These are phyloP conservation scores for Monosporascus sp. DNA, from an alignment of 2,329 filamentous ascomycete genomes.

Conservation along the genomic window DNA sequence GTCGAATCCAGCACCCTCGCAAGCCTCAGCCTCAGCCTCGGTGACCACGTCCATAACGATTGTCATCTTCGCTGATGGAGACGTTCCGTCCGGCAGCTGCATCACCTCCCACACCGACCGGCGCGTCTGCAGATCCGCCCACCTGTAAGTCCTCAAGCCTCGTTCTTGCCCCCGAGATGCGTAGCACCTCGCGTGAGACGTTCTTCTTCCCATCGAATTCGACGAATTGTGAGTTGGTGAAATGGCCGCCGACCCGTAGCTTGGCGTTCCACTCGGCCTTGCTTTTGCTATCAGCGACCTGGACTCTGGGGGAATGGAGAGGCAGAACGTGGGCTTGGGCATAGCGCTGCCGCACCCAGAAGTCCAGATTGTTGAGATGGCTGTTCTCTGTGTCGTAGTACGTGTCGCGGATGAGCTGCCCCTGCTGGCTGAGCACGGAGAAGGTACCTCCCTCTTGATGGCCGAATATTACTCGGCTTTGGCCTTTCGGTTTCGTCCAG, in stretches of 20 bases:
- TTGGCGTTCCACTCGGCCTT: conserved; percentile 14
- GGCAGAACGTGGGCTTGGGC: neutral
- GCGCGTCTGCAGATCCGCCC: conserved; percentile 10
- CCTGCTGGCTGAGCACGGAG: neutral
- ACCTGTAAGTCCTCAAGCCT: conserved; percentile 11
- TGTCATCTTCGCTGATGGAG: conserved; percentile 10
- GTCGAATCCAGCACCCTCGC: neutral
- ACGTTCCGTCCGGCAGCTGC: conserved; percentile 2
- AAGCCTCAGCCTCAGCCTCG: conserved; percentile 3
- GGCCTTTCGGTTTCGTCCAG: neutral
- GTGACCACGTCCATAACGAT: conserved; percentile 13
- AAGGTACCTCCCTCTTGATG: neutral
- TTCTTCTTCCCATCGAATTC: conserved; percentile 10
- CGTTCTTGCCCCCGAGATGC: conserved; percentile 3
- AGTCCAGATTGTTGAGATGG: conserved; percentile 8
- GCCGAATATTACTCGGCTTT: neutral
- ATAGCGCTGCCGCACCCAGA: conserved; percentile 13
- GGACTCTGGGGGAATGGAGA: too few species aligned
- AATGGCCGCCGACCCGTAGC: conserved; percentile 10
- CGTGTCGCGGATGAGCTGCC: conserved; percentile 11
- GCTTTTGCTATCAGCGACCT: neutral
- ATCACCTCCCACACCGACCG: conserved; percentile 10
- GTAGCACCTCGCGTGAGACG: conserved; percentile 10
- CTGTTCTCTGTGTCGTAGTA: conserved; percentile 14
- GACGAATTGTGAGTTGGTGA: conserved; percentile 11